Percentiles rank a stretch among this genome's conserved stretches.
These are phyloP conservation scores for Saccharomyces paradoxus DNA, from an alignment of 805 yeast genomes.

Conservation along the genomic window DNA sequence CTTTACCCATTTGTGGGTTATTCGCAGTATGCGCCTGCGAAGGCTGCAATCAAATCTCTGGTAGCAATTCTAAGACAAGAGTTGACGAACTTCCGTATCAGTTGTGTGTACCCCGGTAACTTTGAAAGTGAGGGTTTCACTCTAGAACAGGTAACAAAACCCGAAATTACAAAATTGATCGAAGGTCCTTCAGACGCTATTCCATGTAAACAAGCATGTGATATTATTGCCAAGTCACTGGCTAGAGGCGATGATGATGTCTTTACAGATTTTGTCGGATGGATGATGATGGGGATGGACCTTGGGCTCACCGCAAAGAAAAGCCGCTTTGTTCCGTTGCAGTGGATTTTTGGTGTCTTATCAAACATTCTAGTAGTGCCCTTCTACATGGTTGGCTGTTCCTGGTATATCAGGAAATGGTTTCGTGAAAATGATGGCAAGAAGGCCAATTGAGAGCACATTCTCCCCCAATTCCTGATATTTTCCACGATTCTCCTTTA, in stretches of 20 bases:
- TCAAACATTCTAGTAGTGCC: constrained; percentile 51
- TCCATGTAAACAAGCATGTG: constrained; percentile 57
- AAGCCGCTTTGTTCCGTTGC: constrained; percentile 48
- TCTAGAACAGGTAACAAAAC: constrained; percentile 78
- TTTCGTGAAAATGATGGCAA: constrained; percentile 20
- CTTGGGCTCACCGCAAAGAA: constrained; percentile 47
- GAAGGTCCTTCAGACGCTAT: constrained; percentile 81
- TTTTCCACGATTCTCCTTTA: not conserved
- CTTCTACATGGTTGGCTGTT: constrained; percentile 43
- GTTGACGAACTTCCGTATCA: constrained; percentile 55
- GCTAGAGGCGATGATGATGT: constrained; percentile 62
- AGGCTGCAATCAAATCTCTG: constrained; percentile 71
- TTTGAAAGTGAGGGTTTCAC: constrained; percentile 81
- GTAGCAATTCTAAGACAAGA: constrained; percentile 80
- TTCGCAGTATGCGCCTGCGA: constrained; percentile 81
- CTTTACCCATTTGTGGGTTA: constrained; percentile 88
- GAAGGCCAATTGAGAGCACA: not conserved
- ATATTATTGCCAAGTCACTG: constrained; percentile 46
- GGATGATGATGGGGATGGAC: constrained; percentile 61
- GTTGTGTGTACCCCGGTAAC: constrained; percentile 81
- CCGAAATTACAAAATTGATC: constrained; percentile 67
- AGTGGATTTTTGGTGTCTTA: constrained; percentile 39
- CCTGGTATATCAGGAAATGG: constrained; percentile 44
- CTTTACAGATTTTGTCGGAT: constrained; percentile 78
- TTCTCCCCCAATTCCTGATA: not conserved